Conservation (phyloP, 2,329 filamentous ascomycete genomes). For the Neopestalotiopsis sp. region DNA sequence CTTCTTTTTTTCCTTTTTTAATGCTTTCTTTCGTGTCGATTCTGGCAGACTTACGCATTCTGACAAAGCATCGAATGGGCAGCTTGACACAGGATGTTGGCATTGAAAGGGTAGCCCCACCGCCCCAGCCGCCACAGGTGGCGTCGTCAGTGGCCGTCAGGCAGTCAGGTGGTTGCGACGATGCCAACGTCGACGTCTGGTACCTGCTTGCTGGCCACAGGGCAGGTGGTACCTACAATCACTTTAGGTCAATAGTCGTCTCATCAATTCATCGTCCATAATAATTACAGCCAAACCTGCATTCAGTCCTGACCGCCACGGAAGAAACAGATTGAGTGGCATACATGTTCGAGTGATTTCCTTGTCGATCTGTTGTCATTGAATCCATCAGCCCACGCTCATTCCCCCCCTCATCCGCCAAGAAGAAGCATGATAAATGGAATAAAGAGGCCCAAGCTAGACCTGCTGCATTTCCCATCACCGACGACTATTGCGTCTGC, state of each 20-base stretch:
- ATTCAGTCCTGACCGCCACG: background rate
- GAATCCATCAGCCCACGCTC: background rate
- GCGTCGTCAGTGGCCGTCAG: background rate
- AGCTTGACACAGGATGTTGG: no score
- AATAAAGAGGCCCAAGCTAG: background rate
- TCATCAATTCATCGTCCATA: background rate
- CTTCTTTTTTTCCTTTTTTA: no score
- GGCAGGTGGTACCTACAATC: background rate
- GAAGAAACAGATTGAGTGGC: background rate
- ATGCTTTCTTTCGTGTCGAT: no score
- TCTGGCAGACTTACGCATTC: no score
- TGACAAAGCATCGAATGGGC: no score
- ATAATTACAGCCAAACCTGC: background rate
- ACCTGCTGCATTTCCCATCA: background rate
- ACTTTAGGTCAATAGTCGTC: no score
- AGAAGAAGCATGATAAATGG: background rate
- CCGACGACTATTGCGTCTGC: background rate
- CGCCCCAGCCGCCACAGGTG: conserved; percentile 10
- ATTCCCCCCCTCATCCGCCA: background rate
- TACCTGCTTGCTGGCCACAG: conserved; percentile 5
- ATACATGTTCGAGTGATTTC: background rate
- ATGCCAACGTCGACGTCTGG: conserved; percentile 8
- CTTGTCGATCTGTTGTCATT: background rate
- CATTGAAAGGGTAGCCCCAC: background rate
- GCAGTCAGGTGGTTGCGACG: conserved; percentile 5